phyloP scores from a whole-genome alignment of 176 grass and related monocot species.

The Guadua angustifolia region DNA sequence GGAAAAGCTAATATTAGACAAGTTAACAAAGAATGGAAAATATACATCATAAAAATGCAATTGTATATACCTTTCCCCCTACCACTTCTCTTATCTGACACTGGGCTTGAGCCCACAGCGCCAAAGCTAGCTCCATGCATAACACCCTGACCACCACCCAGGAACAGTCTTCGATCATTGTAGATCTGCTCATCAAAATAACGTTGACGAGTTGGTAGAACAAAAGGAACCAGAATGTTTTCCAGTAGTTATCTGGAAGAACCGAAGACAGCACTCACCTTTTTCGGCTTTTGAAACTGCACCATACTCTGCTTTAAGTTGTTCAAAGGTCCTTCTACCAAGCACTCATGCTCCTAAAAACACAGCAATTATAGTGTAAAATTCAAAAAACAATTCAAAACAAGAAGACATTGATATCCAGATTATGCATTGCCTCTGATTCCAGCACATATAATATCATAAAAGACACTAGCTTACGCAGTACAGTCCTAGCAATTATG shows the following conservation, averaged over 20 bases:
- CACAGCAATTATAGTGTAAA: constrained; percentile 4
- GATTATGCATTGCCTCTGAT: not conserved
- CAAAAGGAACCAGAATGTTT: not conserved
- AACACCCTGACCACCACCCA: constrained; percentile 81
- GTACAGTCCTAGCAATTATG: not conserved
- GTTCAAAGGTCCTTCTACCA: constrained; percentile 96
- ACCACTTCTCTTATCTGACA: constrained; percentile 71
- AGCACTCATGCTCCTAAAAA: constrained; percentile 93
- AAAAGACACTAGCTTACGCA: not conserved
- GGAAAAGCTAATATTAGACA: not conserved
- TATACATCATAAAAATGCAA: not conserved
- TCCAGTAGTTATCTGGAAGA: constrained; percentile 9
- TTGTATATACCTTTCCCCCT: constrained; percentile 70
- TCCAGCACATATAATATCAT: not conserved
- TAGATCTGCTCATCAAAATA: constrained; percentile 72
- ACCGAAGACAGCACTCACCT: constrained; percentile 47
- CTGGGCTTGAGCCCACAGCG: constrained; percentile 54
- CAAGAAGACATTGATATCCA: not conserved
- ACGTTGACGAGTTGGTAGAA: not conserved
- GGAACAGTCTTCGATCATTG: constrained; percentile 84
- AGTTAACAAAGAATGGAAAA: constrained; percentile 17
- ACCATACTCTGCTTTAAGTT: constrained; percentile 99
- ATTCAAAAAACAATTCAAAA: constrained; percentile 6
- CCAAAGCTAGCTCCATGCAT: constrained; percentile 63
- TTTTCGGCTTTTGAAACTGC: constrained; percentile 99